Conservation (phyloP, 1,139 yeast genomes). For the Yamadazyma membranifaciens region DNA sequence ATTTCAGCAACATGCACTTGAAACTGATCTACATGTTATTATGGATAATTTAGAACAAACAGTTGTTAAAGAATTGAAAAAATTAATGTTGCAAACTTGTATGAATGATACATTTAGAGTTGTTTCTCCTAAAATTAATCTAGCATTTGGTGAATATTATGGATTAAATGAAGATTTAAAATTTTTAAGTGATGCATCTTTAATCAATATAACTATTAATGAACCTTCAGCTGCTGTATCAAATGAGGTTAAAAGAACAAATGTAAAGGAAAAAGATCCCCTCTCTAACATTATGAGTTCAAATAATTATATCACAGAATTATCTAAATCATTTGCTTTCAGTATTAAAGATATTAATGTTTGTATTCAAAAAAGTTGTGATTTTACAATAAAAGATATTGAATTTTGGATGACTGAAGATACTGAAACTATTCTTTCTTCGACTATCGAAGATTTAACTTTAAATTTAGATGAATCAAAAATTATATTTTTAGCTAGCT, state of each 20-base stretch:
- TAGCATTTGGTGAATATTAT: slow-evolving; percentile 45
- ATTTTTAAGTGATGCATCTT: not conserved
- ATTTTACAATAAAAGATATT: slow-evolving; percentile 24
- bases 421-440: slow-evolving; percentile 28
- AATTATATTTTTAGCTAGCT: slow-evolving; percentile 37
- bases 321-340: slow-evolving; percentile 25
- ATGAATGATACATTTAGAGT: slow-evolving; percentile 47
- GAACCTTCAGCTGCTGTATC: slow-evolving; percentile 43
- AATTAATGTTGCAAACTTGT: slow-evolving; percentile 33
- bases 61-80: slow-evolving; percentile 47
- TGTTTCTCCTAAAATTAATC: slow-evolving; percentile 46
- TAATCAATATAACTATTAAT: slow-evolving; percentile 23
- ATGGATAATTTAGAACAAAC: slow-evolving; percentile 67
- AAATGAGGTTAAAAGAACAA: slow-evolving; percentile 11
- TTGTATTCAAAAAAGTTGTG: slow-evolving; percentile 14
- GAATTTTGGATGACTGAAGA: slow-evolving; percentile 45
- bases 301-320: slow-evolving; percentile 6
- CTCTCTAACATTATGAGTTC: not conserved
- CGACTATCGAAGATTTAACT: slow-evolving; percentile 31
- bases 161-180: slow-evolving; percentile 5
- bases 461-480: slow-evolving; percentile 33
- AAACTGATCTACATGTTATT: slow-evolving; percentile 43
- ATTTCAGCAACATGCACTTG: slow-evolving; percentile 30
- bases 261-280: not conserved
- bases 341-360: slow-evolving; percentile 30